Percentiles rank a stretch among this genome's conserved stretches.
phyloP scores from a whole-genome alignment of 2,329 filamentous ascomycete genomes.

The Pseudogymnoascus sp. region DNA sequence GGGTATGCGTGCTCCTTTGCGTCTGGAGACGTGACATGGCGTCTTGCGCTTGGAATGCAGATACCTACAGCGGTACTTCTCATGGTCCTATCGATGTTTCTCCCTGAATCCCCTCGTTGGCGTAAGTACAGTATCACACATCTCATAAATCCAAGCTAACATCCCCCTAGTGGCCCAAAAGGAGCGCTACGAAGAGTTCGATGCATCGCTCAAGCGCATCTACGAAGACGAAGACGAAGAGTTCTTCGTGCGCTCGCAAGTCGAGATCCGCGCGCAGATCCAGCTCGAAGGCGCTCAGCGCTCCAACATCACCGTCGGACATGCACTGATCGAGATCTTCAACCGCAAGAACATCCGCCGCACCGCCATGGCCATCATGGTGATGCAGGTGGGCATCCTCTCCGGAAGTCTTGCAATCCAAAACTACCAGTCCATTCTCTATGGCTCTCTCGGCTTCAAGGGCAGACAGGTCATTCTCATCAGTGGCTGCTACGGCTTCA shows the following conservation, averaged over 20 bases:
- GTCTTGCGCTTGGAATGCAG: slow-evolving; percentile 24
- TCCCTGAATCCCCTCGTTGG: slow-evolving; percentile 19
- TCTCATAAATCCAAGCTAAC: not conserved
- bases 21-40: slow-evolving; percentile 20
- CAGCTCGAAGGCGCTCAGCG: slow-evolving; percentile 17
- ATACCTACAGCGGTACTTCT: slow-evolving; percentile 21
- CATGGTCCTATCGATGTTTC: slow-evolving; percentile 4
- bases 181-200: slow-evolving; percentile 25
- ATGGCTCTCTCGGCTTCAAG: slow-evolving; percentile 41
- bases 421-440: slow-evolving; percentile 31
- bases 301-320: slow-evolving; percentile 1
- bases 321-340: slow-evolving; percentile 23
- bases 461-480: slow-evolving; percentile 42
- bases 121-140: slow-evolving; percentile 6
- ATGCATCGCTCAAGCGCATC: slow-evolving; percentile 22
- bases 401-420: slow-evolving; percentile 28
- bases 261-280: slow-evolving; percentile 25
- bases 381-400: slow-evolving; percentile 29
- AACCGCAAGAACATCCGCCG: slow-evolving; percentile 26
- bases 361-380: slow-evolving; percentile 25
- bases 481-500: slow-evolving; percentile 37
- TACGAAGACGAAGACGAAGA: slow-evolving; percentile 23
- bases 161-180: slow-evolving; percentile 14
- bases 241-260: slow-evolving; percentile 20
- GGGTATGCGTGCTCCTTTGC: slow-evolving; percentile 21